Base-by-base conservation (phyloP, 768 basidiomycete species). In the Tulasnella sp. region DNA sequence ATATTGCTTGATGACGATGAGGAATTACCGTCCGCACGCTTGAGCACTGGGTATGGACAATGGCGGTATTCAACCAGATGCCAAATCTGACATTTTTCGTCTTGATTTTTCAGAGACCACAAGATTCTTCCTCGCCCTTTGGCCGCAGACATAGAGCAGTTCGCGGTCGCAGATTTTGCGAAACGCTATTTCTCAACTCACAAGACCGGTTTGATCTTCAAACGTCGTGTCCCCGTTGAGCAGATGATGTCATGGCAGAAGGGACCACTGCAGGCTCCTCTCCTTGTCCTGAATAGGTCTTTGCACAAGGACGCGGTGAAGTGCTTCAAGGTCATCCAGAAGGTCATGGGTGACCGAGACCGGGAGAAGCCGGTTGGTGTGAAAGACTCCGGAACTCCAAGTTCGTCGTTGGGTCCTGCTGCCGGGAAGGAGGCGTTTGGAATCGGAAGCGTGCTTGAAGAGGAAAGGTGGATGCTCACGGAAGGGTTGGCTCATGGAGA, bases 221-320 rank as follows among this genome's bases (percentile, higher is more conserved):
- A 88, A 78, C 87, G 94, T 67, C 89, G 86, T 77, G 88, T 97
- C 1, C 94, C 96, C 0, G 88, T 97, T 3, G 90, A 87, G 31
- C 91, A 93, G 80, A 88, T 97, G 84, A 95, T 97, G 93, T 87
- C 89, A 69, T 97, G 94, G 93, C 96, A 97, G 82, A 93, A 91
- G 87, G 80, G 86, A 0, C 89, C 92, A 9, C 85, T 98, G 67
- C 84, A 86, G 2, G 87, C 90, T 0, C 94, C 96, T 2, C 84
- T 98, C 17, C 88, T 98, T 25, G 86, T 89, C 6, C 83, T 94
- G 11, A 90, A 90, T 74, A 86, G 90, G 5, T 78, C 86, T 0
- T 84, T 94, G 29, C 87, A 89, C 77, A 90, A 89, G 80, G 91
- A 96, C 79, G 93, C 93, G 0, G 88, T 96, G 75, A 91, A 89